Evolutionary conservation across 768 basidiomycete species (phyloP).

Genomic region (Lentinula guzmanii): DNA sequence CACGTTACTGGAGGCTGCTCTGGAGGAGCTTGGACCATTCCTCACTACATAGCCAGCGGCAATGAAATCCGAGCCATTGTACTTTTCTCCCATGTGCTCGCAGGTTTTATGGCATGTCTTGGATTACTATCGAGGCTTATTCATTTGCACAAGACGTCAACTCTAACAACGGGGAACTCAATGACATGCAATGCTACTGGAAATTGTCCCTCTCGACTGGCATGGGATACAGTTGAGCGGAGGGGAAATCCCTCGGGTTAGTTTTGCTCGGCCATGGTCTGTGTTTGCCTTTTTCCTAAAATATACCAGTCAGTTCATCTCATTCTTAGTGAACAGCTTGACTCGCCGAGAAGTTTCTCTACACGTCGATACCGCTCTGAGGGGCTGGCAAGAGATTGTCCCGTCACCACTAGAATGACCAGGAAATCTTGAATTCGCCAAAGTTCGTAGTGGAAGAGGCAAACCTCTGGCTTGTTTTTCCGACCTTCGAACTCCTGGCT

Average conservation of each 20-base stretch:
- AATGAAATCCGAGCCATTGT: neutral
- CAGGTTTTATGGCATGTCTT: neutral
- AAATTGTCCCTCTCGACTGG: neutral
- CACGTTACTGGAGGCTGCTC: neutral
- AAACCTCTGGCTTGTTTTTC: too few relatives aligned
- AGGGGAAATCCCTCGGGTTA: neutral
- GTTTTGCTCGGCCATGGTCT: neutral
- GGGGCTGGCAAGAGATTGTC: neutral
- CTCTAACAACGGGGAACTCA: neutral
- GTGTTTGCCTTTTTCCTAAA: neutral
- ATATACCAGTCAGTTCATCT: neutral
- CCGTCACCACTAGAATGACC: neutral
- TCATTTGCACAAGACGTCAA: neutral
- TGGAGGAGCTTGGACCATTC: neutral
- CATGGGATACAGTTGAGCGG: neutral
- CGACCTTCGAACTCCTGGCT: too few relatives aligned
- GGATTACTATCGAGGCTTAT: neutral
- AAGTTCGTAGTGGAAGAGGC: neutral
- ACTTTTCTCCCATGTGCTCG: neutral
- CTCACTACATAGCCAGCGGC: neutral
- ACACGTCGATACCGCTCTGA: neutral
- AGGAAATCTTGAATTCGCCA: neutral
- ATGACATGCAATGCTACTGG: neutral
- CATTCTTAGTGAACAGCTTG: neutral
- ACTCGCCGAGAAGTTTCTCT: neutral